These are phyloP conservation scores for Flaveria linearis DNA, from an alignment of 129 eudicot genomes.

Conservation along the genomic window DNA sequence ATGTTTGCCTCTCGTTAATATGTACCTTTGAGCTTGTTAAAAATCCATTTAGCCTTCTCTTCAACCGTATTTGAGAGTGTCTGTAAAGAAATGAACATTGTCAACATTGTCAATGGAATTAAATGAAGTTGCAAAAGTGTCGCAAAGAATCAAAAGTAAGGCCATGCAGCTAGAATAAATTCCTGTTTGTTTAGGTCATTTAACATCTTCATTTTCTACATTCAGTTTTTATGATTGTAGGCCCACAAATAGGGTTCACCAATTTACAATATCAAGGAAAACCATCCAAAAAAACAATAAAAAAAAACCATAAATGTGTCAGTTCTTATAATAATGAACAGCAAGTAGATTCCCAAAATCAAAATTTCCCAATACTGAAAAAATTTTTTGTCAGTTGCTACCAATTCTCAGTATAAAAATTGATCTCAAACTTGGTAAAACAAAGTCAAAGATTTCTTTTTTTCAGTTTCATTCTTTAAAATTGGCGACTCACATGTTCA, in stretches of 20 bases:
- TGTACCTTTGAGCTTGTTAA: conserved; percentile 59
- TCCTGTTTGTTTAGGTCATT: background rate
- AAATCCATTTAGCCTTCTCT: conserved; percentile 66
- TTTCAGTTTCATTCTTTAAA: background rate
- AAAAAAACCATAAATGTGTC: background rate
- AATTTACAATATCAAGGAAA: background rate
- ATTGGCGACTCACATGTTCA: no score
- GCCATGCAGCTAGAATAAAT: no score
- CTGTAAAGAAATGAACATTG: conserved; percentile 17
- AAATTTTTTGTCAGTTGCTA: background rate
- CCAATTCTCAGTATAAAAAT: background rate
- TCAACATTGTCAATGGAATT: background rate
- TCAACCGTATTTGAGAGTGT: conserved; percentile 49
- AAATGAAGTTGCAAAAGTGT: background rate
- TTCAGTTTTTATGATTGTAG: background rate
- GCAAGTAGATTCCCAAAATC: background rate
- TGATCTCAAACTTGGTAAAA: background rate
- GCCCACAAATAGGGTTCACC: background rate
- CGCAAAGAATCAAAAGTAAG: background rate
- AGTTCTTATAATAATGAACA: background rate
- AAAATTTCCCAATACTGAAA: background rate
- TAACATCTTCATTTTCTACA: background rate
- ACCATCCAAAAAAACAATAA: background rate
- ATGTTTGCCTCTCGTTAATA: background rate
- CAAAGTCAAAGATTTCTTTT: background rate